phyloP scores from a whole-genome alignment of 2,329 filamentous ascomycete species.

The Dryadomyces quercivorus region DNA sequence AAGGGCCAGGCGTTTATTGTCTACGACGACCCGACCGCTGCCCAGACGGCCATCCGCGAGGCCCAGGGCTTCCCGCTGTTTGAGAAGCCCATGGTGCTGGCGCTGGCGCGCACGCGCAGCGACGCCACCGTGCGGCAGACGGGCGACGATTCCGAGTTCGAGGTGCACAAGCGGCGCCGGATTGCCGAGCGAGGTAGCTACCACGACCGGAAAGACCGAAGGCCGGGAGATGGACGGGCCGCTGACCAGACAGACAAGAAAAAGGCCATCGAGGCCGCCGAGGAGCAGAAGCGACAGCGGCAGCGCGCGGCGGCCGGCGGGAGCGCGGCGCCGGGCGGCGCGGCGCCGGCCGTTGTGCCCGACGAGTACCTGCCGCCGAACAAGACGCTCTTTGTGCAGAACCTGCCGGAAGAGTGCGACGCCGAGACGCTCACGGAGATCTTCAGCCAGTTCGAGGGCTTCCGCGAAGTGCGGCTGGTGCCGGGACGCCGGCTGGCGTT shows the following conservation, averaged over 20 bases:
- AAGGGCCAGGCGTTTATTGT: conserved; percentile 96
- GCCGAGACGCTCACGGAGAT: conserved; percentile 67
- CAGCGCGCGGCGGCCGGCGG: conserved; percentile 15
- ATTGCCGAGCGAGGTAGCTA: conserved; percentile 90
- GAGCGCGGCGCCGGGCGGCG: conserved; percentile 25
- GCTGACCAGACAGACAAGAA: conserved; percentile 44
- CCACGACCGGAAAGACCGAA: too few relatives aligned
- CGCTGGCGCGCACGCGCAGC: conserved; percentile 70
- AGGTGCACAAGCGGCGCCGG: conserved; percentile 72
- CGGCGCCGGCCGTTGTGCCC: conserved; percentile 43
- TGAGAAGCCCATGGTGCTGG: conserved; percentile 77
- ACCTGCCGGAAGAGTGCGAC: conserved; percentile 77
- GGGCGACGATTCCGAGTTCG: conserved; percentile 69
- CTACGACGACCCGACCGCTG: conserved; percentile 71
- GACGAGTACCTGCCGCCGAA: conserved; percentile 97
- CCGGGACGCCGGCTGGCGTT: conserved; percentile 88
- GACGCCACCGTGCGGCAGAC: conserved; percentile 73
- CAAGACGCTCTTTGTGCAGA: conserved; percentile 91
- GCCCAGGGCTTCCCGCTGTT: conserved; percentile 88
- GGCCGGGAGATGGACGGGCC: too few relatives aligned
- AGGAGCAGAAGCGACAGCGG: conserved; percentile 56
- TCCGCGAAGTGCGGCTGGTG: conserved; percentile 83
- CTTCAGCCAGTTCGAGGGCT: conserved; percentile 84
- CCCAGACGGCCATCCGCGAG: conserved; percentile 71
- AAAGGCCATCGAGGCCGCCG: conserved; percentile 69